Evolutionary conservation across 768 basidiomycete species (phyloP), one percentile per base, ranked within the genome.

Genomic region (Lentinula raphanica): DNA sequence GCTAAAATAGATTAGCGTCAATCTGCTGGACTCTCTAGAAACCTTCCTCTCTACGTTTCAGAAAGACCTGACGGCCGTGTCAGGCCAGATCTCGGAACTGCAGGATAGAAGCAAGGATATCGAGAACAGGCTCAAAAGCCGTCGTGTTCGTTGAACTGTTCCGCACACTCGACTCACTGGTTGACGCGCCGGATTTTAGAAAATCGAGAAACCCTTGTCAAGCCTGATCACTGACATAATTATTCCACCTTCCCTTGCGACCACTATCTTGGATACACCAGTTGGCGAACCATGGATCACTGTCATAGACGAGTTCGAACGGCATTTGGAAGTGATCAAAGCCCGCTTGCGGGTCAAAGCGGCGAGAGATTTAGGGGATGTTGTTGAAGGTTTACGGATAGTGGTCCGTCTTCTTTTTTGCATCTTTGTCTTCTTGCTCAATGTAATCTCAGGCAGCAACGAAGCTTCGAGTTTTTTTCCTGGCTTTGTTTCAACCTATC

Each of bases 21-120:
- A 79, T 59, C 81, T 98, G 19, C 78, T 99, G 54, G 87, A 93
- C 66, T 92, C 92, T 1, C 79, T 99, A 3, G 88, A 97, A 63
- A 79, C 85, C 1, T 98, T 98, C 71, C 80, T 99, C 11, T 94
- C 93, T 2, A 97, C 92, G 0, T 99, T 99, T 67, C 96, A 98
- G 71, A 88, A 80, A 64, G 96, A 99, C 70, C 79, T 99, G 21
- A 90, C 93, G 5, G 87, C 88, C 1, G 97, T 98, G 9, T 98
- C 97, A 2, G 92, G 94, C 3, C 95, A 99, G 69, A 96, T 99
- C 69, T 90, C 92, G 1, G 93, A 98, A 61, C 78, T 99, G 23
- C 97, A 98, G 67, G 83, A 85, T 62, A 81, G 92, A 32, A 95
- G 93, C 68, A 89, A 90, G 63, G 90, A 90, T 40, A 97, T 98